These are phyloP conservation scores for Leccinum subgranulosum DNA, from an alignment of 768 basidiomycete species.

Conservation along the genomic window DNA sequence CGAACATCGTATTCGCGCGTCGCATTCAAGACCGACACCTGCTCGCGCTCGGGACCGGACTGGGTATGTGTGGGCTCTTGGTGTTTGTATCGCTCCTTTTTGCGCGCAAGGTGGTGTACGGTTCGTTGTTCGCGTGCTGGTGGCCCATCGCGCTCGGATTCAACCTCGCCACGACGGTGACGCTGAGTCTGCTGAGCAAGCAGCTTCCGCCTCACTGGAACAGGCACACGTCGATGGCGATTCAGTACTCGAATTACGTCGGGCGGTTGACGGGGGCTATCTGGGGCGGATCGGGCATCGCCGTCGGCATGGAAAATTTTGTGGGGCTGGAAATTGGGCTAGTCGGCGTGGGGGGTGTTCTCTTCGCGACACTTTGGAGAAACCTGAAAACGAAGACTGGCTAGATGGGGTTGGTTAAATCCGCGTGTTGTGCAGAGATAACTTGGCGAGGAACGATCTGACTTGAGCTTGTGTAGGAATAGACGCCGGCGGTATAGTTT, in stretches of 20 bases:
- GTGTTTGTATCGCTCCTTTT: slow-evolving; percentile 47
- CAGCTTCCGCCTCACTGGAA: neutral
- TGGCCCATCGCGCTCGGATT: neutral
- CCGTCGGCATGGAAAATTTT: neutral
- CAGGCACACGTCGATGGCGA: neutral
- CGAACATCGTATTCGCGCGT: slow-evolving; percentile 54
- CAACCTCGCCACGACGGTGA: neutral
- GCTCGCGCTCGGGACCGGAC: slow-evolving; percentile 47
- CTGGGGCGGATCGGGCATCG: neutral
- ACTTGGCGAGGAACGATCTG: neutral
- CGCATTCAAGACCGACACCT: slow-evolving; percentile 60
- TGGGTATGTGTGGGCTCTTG: slow-evolving; percentile 54
- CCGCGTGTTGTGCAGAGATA: neutral
- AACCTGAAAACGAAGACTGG: neutral
- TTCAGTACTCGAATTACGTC: slow-evolving; percentile 20
- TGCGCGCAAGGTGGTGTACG: slow-evolving; percentile 43
- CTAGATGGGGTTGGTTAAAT: neutral
- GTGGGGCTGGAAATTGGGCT: neutral
- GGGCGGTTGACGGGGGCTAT: neutral
- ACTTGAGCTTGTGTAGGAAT: neutral
- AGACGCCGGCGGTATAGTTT: neutral
- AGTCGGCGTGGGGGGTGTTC: neutral
- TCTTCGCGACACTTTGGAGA: neutral
- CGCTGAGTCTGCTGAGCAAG: neutral
- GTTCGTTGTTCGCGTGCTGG: slow-evolving; percentile 29